phyloP scores from a whole-genome alignment of 371 early-diverging fungal genomes.

The Coemansia sp. region DNA sequence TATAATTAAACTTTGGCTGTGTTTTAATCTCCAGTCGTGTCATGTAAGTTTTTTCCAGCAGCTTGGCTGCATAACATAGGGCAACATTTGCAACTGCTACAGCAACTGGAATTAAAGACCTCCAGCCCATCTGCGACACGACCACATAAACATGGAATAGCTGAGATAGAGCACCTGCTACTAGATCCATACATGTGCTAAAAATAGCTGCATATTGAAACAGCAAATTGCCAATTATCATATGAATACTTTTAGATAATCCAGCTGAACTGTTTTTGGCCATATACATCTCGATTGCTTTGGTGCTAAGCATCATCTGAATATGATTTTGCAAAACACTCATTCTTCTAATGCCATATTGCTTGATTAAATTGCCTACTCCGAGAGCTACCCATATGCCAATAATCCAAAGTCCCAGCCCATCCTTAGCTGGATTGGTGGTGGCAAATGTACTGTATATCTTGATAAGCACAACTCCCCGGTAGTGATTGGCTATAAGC shows the following conservation, averaged over 20 bases:
- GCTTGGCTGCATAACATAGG: neutral
- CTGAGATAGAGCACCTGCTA: constrained; percentile 2
- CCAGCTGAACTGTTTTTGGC: constrained; percentile 3
- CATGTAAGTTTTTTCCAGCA: neutral
- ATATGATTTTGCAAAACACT: neutral
- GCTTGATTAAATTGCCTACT: neutral
- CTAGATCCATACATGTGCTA: neutral
- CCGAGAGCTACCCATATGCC: constrained; percentile 9
- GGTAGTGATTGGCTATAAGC: neutral
- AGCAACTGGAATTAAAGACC: constrained; percentile 13
- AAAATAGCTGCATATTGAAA: neutral
- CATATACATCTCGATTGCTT: constrained; percentile 7
- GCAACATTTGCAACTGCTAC: constrained; percentile 3
- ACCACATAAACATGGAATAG: constrained; percentile 22
- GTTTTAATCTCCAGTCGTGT: neutral
- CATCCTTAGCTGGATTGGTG: neutral
- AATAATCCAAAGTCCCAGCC: neutral
- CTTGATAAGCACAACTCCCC: constrained; percentile 3
- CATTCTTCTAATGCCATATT: neutral
- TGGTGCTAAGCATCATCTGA: neutral
- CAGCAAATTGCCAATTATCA: neutral
- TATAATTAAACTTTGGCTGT: neutral
- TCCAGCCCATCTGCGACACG: constrained; percentile 13
- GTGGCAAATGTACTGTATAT: constrained; percentile 9
- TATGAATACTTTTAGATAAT: constrained; percentile 1